phyloP scores from a whole-genome alignment of 768 basidiomycete species.

The Suillus variegatus region DNA sequence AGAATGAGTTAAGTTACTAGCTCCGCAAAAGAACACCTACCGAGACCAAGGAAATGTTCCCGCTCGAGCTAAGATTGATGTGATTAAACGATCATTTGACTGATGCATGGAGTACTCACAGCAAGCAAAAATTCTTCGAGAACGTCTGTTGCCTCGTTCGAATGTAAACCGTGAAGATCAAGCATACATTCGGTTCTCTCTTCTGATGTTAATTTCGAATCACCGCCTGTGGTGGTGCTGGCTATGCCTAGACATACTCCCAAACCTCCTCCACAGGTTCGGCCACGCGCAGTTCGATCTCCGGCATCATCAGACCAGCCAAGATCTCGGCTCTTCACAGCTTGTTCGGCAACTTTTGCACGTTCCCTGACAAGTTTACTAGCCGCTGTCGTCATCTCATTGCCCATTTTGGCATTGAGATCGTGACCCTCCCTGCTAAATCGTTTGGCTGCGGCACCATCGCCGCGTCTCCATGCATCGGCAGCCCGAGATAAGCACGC shows the following conservation, averaged over 20 bases:
- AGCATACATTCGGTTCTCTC: slow-evolving; percentile 88
- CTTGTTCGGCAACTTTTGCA: slow-evolving; percentile 71
- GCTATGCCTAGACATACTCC: slow-evolving; percentile 91
- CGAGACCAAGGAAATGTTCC: slow-evolving; percentile 86
- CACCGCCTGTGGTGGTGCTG: slow-evolving; percentile 51
- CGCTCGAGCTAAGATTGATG: slow-evolving; percentile 63
- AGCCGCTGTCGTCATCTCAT: slow-evolving; percentile 85
- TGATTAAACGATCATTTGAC: slow-evolving; percentile 14
- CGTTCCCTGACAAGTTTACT: slow-evolving; percentile 84
- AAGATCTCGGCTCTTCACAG: slow-evolving; percentile 67
- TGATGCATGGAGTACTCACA: slow-evolving; percentile 49
- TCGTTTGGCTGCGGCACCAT: slow-evolving; percentile 93
- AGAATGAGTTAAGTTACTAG: slow-evolving; percentile 11
- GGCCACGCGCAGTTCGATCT: slow-evolving; percentile 76
- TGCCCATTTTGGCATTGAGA: slow-evolving; percentile 86
- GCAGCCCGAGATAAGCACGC: slow-evolving; percentile 94
- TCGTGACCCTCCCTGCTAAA: slow-evolving; percentile 95
- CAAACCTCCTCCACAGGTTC: slow-evolving; percentile 73
- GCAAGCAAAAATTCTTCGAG: slow-evolving; percentile 86
- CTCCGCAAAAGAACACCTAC: slow-evolving; percentile 40
- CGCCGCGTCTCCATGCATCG: slow-evolving; percentile 93
- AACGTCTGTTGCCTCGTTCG: slow-evolving; percentile 90
- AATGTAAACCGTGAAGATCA: slow-evolving; percentile 92
- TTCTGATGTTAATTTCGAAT: slow-evolving; percentile 65
- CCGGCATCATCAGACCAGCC: slow-evolving; percentile 83